phyloP scores from a whole-genome alignment of 305 asterid genomes.

The Fraxinus floribunda region DNA sequence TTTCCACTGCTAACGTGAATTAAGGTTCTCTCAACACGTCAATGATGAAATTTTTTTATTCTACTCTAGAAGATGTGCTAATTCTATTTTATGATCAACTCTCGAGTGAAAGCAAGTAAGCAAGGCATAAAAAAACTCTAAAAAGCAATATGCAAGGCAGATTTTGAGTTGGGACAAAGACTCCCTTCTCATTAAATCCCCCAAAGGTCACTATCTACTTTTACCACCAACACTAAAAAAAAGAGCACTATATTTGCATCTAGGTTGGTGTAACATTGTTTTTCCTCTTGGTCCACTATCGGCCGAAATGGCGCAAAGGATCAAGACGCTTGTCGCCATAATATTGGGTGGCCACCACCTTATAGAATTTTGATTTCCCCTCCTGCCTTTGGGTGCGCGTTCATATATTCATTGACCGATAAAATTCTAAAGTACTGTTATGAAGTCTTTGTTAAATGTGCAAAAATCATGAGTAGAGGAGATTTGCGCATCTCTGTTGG shows the following conservation, averaged over 20 bases:
- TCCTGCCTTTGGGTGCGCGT: background rate
- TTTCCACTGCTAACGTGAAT: too few relatives aligned
- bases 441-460: background rate
- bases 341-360: slow-evolving; percentile 46
- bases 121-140: too few relatives aligned
- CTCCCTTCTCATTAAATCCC: slow-evolving; percentile 14
- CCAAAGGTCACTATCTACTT: slow-evolving; percentile 38
- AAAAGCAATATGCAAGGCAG: background rate
- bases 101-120: too few relatives aligned
- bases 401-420: background rate
- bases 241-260: background rate
- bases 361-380: background rate
- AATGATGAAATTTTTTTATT: too few relatives aligned
- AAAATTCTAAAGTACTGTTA: background rate
- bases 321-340: background rate
- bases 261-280: background rate
- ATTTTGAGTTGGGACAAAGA: slow-evolving; percentile 11
- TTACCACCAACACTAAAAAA: slow-evolving; percentile 42
- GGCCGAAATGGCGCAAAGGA: slow-evolving; percentile 20
- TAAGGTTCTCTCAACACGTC: too few relatives aligned
- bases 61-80: too few relatives aligned
- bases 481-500: too few relatives aligned
- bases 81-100: too few relatives aligned
- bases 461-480: background rate
- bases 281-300: slow-evolving; percentile 30